These are phyloP conservation scores for Podospora tetraspora DNA, from an alignment of 495 filamentous ascomycete species.

Conservation along the genomic window DNA sequence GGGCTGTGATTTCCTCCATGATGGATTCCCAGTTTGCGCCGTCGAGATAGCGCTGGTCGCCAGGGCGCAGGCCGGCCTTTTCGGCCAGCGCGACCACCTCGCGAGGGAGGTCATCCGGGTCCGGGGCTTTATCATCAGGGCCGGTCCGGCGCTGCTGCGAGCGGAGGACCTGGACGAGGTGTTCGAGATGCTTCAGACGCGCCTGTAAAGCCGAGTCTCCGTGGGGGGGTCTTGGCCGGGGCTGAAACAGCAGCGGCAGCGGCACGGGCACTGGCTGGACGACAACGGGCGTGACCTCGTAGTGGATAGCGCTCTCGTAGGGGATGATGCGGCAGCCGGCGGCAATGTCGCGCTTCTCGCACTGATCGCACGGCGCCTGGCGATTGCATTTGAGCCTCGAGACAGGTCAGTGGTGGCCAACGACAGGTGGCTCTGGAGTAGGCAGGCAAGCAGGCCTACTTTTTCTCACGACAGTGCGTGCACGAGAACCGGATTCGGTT, in stretches of 20 bases:
- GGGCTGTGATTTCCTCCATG: conserved; percentile 39
- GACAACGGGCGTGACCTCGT: conserved; percentile 23
- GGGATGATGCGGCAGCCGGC: conserved; percentile 40
- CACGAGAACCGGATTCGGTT: conserved; percentile 51
- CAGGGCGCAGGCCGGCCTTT: conserved; percentile 29
- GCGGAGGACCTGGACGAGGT: conserved; percentile 45
- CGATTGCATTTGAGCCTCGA: conserved; percentile 50
- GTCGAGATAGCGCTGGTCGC: conserved; percentile 46
- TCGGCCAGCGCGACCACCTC: conserved; percentile 9
- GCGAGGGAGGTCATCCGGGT: conserved; percentile 4
- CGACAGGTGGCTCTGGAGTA: background rate
- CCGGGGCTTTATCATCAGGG: conserved; percentile 15
- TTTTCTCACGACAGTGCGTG: conserved; percentile 48
- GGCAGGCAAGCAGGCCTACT: conserved; percentile 35
- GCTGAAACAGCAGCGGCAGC: background rate
- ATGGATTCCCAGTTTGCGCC: conserved; percentile 48
- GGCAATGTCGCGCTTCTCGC: conserved; percentile 43
- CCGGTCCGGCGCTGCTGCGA: conserved; percentile 29
- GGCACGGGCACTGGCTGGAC: background rate
- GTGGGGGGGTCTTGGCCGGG: conserved; percentile 6
- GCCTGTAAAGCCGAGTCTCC: conserved; percentile 42
- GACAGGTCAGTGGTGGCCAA: background rate
- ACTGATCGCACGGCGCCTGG: conserved; percentile 46
- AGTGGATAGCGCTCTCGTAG: conserved; percentile 27
- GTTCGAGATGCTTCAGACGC: conserved; percentile 49